Conservation (phyloP, 257 asterid genomes). For the Fraxinus anomala region DNA sequence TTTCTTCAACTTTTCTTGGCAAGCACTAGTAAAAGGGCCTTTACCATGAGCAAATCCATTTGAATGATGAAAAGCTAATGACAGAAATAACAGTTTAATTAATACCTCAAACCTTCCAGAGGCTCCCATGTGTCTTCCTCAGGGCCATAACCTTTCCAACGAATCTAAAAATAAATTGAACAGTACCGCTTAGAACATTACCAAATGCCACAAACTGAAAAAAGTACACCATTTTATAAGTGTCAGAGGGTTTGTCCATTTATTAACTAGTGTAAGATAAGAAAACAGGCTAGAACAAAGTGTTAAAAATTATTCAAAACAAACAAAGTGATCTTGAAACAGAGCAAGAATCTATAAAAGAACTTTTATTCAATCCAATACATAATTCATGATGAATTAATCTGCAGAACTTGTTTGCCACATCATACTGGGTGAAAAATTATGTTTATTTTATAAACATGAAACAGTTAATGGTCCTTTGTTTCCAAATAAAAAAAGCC, state of each 20-base stretch:
- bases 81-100: background rate
- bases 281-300: background rate
- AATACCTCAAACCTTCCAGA: slow-evolving; percentile 59
- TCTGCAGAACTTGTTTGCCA: background rate
- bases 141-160: slow-evolving; percentile 80
- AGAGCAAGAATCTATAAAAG: background rate
- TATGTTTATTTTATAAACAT: background rate
- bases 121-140: slow-evolving; percentile 91
- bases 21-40: slow-evolving; percentile 40
- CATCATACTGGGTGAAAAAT: background rate
- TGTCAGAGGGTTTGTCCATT: background rate
- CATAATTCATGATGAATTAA: background rate
- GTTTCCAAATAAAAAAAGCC: background rate
- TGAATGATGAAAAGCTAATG: background rate
- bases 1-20: slow-evolving; percentile 61
- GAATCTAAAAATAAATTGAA: slow-evolving; percentile 39
- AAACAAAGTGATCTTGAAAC: background rate
- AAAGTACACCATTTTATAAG: background rate
- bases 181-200: background rate
- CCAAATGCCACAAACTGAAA: background rate
- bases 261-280: background rate
- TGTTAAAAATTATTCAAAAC: background rate
- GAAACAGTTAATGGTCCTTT: background rate
- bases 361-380: background rate
- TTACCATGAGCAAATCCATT: background rate